Base-by-base conservation (phyloP, 2,329 filamentous ascomycete species). In the Stemphylium vesicarium region DNA sequence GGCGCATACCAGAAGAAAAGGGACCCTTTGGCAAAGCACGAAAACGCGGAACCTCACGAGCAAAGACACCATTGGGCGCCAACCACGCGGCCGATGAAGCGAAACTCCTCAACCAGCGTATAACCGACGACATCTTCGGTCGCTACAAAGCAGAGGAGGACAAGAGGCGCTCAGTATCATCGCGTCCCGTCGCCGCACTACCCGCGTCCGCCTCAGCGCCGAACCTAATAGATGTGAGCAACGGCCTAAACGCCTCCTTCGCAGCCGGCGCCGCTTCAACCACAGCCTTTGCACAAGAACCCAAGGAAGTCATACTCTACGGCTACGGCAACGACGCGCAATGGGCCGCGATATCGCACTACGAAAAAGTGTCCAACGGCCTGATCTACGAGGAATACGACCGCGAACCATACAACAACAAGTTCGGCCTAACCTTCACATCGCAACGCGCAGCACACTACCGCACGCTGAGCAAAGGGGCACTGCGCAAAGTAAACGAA, bases 371-470 rank as follows among this genome's bases (percentile, higher is more conserved):
- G 37, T 94, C 91, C 6, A 77, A 78, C 29, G 93, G 93, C 22
- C 80, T 86, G 59, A 91, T 97, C 72, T 93, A 93, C 76, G 94
- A 98, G 78, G 93, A 97, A 77, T 98, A 98, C 76, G 87, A 92
- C 8, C 88, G 94, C 59, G 88, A 90, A 60, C 89, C 94, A n/a
- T 90, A 91, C 2, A 82, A 86, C 51, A 83, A 87, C 59, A 84
- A 89, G 53, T 94, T 89, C 79, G 89, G 79, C n/a, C 78, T 90
- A 70, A 84, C 88, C 1, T 86, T 93, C 63, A 84, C 91, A 59
- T 88, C 92, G 65, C 85, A 89, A 45, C 62, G 67, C 12, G 87
- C 89, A 9, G 84, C 89, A 8, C 87, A 88, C 42, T 85, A 87
- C 53, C 83, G 85, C 46, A 84, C 84, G 9, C 78, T 96, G 47